Percentiles rank a stretch among this genome's conserved stretches.
phyloP scores from a whole-genome alignment of 805 yeast species.

The Monosporozyma yasuniensis region DNA sequence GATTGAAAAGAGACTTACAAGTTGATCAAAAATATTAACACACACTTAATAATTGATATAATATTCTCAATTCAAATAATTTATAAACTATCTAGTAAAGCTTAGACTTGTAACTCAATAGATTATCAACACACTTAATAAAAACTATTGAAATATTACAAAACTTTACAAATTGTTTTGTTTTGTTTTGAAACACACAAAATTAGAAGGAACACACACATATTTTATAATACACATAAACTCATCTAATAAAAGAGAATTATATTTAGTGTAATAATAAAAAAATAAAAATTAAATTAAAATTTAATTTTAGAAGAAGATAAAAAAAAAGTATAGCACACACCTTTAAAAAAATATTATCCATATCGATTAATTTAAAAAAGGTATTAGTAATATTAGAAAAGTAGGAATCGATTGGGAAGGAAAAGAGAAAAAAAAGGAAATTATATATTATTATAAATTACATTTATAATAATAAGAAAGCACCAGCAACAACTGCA shows the following conservation, averaged over 20 bases:
- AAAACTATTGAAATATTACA: too few relatives aligned
- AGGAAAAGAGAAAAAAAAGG: too few relatives aligned
- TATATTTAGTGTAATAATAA: too few relatives aligned
- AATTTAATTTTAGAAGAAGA: too few relatives aligned
- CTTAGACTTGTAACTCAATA: too few relatives aligned
- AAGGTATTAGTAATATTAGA: too few relatives aligned
- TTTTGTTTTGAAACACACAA: neutral
- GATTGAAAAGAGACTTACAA: neutral
- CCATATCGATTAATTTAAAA: too few relatives aligned
- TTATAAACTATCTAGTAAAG: too few relatives aligned
- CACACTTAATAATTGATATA: neutral
- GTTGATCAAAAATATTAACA: neutral
- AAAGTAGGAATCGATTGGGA: too few relatives aligned
- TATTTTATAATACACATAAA: neutral
- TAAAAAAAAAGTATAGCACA: neutral
- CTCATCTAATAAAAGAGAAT: neutral
- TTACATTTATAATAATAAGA: constrained; percentile 34
- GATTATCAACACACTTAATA: neutral
- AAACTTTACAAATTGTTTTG: neutral
- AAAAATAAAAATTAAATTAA: too few relatives aligned
- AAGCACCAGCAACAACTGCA: constrained; percentile 43
- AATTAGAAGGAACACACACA: neutral
- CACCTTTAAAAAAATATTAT: too few relatives aligned
- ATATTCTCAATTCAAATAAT: too few relatives aligned
- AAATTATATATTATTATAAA: neutral